Evolutionary conservation across 2,329 filamentous ascomycete genomes (phyloP).

Genomic region (Byssothecium circinans): DNA sequence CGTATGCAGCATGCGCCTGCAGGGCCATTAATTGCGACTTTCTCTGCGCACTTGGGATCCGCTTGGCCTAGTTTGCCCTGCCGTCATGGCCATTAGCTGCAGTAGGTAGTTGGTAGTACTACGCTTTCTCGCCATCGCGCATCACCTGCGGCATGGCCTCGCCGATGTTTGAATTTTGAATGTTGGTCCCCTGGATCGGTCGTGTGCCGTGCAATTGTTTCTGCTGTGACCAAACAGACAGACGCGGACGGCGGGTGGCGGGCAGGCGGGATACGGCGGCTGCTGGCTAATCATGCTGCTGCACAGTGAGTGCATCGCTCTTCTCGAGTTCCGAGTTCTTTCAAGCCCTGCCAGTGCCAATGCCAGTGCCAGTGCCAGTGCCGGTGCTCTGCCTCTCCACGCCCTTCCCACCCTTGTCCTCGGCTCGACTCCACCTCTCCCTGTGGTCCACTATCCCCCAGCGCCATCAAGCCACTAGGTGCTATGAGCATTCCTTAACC

Average conservation of each 20-base stretch:
- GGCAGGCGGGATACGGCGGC: background rate
- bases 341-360: background rate
- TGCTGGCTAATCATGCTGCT: background rate
- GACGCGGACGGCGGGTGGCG: background rate
- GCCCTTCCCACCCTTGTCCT: constrained; percentile 2
- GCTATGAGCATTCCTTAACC: constrained; percentile 15
- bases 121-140: too few species aligned
- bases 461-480: constrained; percentile 12
- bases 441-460: constrained; percentile 4
- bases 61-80: background rate
- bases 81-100: background rate
- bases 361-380: too few species aligned
- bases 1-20: too few species aligned
- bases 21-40: background rate
- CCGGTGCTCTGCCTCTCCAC: constrained; percentile 1
- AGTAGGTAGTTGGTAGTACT: too few species aligned
- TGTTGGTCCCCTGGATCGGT: too few species aligned
- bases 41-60: background rate
- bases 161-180: too few species aligned
- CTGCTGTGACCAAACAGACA: background rate
- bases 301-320: background rate
- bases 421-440: constrained; percentile 6
- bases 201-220: background rate
- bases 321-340: too few species aligned
- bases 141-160: too few species aligned